Conservation (phyloP, 2,329 filamentous ascomycete species). For the Cordyceps fumosorosea region DNA sequence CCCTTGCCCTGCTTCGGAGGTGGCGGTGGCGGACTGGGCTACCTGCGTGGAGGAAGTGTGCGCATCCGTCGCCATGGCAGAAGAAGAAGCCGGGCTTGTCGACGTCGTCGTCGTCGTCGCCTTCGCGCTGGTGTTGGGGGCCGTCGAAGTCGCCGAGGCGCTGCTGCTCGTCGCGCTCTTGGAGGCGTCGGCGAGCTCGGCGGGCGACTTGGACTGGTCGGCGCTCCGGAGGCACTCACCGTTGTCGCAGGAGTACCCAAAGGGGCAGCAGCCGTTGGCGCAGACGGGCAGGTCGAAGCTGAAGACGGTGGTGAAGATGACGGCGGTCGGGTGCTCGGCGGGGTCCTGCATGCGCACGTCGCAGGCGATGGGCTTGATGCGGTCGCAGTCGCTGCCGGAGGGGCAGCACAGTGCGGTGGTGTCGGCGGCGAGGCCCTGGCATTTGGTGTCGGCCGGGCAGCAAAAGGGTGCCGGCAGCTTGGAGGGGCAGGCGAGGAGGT, state of each 20-base stretch:
- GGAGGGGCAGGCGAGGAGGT: neutral
- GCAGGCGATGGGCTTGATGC: constrained; percentile 59
- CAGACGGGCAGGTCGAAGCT: constrained; percentile 50
- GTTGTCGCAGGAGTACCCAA: constrained; percentile 58
- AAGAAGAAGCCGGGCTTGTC: constrained; percentile 18
- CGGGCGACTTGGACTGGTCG: constrained; percentile 36
- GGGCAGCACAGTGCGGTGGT: constrained; percentile 70
- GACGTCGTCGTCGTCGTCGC: constrained; percentile 17
- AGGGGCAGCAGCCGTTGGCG: constrained; percentile 61
- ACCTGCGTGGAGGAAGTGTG: neutral
- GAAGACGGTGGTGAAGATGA: constrained; percentile 61
- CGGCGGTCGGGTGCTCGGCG: constrained; percentile 45
- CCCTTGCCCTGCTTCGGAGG: neutral
- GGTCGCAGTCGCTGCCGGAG: constrained; percentile 46
- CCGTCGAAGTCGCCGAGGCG: constrained; percentile 18
- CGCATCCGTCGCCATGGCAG: constrained; percentile 17
- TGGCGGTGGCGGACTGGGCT: neutral
- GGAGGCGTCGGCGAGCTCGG: constrained; percentile 39
- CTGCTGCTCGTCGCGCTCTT: constrained; percentile 17
- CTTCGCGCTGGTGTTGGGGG: too few species aligned
- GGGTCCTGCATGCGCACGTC: constrained; percentile 56
- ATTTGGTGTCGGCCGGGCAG: constrained; percentile 49
- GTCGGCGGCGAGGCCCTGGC: constrained; percentile 54
- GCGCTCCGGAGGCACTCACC: constrained; percentile 43
- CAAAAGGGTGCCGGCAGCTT: constrained; percentile 38